phyloP scores from a whole-genome alignment of 306 rosid genomes.

The Citrullus mucosospermus region DNA sequence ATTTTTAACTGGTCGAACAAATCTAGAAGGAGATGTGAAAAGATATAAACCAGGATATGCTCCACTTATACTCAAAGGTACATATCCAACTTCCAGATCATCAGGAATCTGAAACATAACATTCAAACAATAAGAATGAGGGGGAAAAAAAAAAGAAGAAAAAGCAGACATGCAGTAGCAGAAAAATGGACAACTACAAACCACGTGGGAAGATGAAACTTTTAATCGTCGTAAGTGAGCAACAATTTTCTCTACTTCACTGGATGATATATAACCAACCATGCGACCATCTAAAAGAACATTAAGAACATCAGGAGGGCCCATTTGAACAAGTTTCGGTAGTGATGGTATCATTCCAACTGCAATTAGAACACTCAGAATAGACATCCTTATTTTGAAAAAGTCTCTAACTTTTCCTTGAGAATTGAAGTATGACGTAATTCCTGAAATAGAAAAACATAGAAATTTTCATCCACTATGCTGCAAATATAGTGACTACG shows the following conservation, averaged over 20 bases:
- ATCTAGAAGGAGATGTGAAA: conserved; percentile 64
- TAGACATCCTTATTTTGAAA: conserved; percentile 33
- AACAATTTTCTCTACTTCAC: conserved; percentile 71
- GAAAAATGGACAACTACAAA: conserved; percentile 21
- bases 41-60: conserved; percentile 90
- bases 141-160: background rate
- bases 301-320: conserved; percentile 65
- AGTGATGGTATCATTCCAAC: conserved; percentile 53
- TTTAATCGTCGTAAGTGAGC: conserved; percentile 59
- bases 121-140: conserved; percentile 12
- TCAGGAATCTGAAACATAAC: conserved; percentile 55
- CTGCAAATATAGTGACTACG: background rate
- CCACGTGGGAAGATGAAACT: conserved; percentile 53
- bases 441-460: conserved; percentile 31
- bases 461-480: background rate
- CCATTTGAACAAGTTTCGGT: conserved; percentile 56
- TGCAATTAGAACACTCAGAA: conserved; percentile 36
- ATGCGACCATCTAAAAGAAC: conserved; percentile 81
- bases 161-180: background rate
- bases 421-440: conserved; percentile 72
- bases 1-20: conserved; percentile 83
- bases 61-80: conserved; percentile 83
- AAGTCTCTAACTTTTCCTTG: conserved; percentile 55
- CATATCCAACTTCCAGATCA: conserved; percentile 87
- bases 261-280: conserved; percentile 53